Evolutionary conservation across 1,284 basidiomycete species (phyloP).

Genomic region (Heterobasidion occidentale): DNA sequence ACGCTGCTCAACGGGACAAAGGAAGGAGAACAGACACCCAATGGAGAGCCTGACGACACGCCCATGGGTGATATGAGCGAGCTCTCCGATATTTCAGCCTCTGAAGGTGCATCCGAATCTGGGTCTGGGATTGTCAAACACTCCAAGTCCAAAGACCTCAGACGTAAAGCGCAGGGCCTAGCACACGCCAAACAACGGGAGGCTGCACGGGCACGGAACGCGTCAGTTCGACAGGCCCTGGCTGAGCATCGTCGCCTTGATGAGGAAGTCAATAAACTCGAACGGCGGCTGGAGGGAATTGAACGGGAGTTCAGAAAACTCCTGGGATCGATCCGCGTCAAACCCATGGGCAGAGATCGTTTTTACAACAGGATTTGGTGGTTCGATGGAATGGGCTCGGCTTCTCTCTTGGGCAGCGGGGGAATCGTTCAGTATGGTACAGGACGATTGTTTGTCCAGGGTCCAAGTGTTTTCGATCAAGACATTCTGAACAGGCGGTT

Average conservation of each 20-base stretch:
- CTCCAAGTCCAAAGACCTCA: slow-evolving; percentile 14
- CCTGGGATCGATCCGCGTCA: slow-evolving; percentile 75
- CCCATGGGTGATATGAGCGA: slow-evolving; percentile 60
- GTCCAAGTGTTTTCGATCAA: slow-evolving; percentile 71
- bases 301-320: slow-evolving; percentile 91
- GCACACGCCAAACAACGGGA: slow-evolving; percentile 62
- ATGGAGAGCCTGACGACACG: slow-evolving; percentile 34
- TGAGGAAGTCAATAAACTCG: slow-evolving; percentile 80
- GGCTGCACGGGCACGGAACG: slow-evolving; percentile 64
- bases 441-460: slow-evolving; percentile 87
- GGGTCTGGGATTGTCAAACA: slow-evolving; percentile 28
- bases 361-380: slow-evolving; percentile 97
- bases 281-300: slow-evolving; percentile 74
- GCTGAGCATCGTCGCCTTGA: slow-evolving; percentile 77
- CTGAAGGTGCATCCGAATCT: slow-evolving; percentile 43
- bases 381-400: slow-evolving; percentile 93
- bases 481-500: slow-evolving; percentile 52
- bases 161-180: slow-evolving; percentile 36
- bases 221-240: slow-evolving; percentile 60
- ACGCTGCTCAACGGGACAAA: slow-evolving; percentile 53
- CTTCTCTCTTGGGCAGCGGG: slow-evolving; percentile 65
- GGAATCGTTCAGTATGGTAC: slow-evolving; percentile 80
- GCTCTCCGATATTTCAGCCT: slow-evolving; percentile 51
- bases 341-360: slow-evolving; percentile 85
- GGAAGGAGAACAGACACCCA: slow-evolving; percentile 23